A percentile compares a stretch with the other conserved stretches of the same genome.
Evolutionary conservation across 2,329 filamentous ascomycete genomes (phyloP).

Genomic region (Aspergillus pseudonomiae): DNA sequence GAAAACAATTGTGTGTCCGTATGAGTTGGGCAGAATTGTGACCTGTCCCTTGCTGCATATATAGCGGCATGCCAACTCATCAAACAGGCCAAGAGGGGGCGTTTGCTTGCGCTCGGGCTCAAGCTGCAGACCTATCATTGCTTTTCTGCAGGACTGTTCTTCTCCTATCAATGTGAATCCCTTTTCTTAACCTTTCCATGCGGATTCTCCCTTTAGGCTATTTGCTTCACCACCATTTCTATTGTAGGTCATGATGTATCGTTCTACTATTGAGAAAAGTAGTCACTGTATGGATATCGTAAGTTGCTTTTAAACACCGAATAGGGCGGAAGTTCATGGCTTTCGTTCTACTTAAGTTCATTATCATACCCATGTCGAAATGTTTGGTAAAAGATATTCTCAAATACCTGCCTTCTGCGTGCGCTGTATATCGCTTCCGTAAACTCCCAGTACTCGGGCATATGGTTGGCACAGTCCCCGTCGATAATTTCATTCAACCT

Average conservation of each 20-base stretch:
- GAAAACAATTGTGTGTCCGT: not conserved
- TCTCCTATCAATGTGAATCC: not conserved
- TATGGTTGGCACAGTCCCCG: constrained; percentile 30
- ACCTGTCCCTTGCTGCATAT: not conserved
- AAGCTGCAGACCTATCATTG: not conserved
- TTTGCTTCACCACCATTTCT: not conserved
- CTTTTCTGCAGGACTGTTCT: not conserved
- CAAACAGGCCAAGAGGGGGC: not conserved
- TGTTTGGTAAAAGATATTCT: not conserved
- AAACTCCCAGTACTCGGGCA: constrained; percentile 32
- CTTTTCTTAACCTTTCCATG: not conserved
- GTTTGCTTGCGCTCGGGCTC: too few relatives aligned
- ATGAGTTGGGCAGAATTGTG: not conserved
- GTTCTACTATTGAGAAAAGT: too few relatives aligned
- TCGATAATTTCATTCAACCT: constrained; percentile 29
- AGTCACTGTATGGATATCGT: too few relatives aligned
- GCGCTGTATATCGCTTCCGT: constrained; percentile 25
- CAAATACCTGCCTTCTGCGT: not conserved
- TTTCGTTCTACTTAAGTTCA: too few relatives aligned
- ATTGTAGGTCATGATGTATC: not conserved
- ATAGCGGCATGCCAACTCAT: not conserved
- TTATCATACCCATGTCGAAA: not conserved
- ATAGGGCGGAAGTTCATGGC: too few relatives aligned
- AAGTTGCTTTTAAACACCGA: too few relatives aligned
- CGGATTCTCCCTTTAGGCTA: too few relatives aligned